A percentile compares a stretch with the other conserved stretches of the same genome.
Evolutionary conservation across 768 basidiomycete species (phyloP).

Genomic region (Boletus sp.): DNA sequence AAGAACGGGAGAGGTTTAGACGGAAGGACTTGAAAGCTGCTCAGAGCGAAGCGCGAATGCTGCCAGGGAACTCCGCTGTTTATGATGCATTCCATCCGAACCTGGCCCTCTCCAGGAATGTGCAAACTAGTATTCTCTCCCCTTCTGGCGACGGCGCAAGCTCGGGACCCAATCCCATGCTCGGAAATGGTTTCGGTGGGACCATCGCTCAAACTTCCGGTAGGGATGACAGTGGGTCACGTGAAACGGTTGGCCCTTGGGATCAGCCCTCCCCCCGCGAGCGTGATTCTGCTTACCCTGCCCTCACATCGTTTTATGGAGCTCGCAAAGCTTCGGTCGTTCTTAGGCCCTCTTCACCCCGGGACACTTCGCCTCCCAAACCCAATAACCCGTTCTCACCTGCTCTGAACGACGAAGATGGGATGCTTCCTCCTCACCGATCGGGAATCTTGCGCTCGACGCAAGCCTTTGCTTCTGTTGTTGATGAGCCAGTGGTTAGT

Average conservation of each 20-base stretch:
- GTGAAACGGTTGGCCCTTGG: conserved; percentile 31
- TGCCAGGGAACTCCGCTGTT: conserved; percentile 44
- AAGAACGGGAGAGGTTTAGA: conserved; percentile 49
- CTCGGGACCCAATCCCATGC: conserved; percentile 17
- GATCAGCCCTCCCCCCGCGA: conserved; percentile 33
- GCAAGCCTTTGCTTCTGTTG: conserved; percentile 20
- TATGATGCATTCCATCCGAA: conserved; percentile 82
- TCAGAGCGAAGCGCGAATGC: conserved; percentile 36
- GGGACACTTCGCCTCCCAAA: conserved; percentile 27
- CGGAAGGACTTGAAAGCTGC: conserved; percentile 48
- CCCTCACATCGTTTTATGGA: conserved; percentile 28
- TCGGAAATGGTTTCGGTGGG: conserved; percentile 23
- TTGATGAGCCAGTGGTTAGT: conserved; percentile 25
- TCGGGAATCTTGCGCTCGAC: conserved; percentile 26
- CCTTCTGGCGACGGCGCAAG: conserved; percentile 18
- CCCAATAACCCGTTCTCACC: conserved; percentile 21
- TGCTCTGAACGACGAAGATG: conserved; percentile 27
- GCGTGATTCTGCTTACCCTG: conserved; percentile 25
- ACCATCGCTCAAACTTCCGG: conserved; percentile 25
- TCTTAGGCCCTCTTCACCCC: conserved; percentile 28
- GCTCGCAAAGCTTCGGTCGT: conserved; percentile 22
- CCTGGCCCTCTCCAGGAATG: conserved; percentile 28
- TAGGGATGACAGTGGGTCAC: conserved; percentile 25
- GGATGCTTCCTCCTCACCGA: conserved; percentile 33
- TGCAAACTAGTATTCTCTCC: conserved; percentile 24